Conservation (phyloP, 2,329 filamentous ascomycete species). For the Pyricularia pennisetigena region DNA sequence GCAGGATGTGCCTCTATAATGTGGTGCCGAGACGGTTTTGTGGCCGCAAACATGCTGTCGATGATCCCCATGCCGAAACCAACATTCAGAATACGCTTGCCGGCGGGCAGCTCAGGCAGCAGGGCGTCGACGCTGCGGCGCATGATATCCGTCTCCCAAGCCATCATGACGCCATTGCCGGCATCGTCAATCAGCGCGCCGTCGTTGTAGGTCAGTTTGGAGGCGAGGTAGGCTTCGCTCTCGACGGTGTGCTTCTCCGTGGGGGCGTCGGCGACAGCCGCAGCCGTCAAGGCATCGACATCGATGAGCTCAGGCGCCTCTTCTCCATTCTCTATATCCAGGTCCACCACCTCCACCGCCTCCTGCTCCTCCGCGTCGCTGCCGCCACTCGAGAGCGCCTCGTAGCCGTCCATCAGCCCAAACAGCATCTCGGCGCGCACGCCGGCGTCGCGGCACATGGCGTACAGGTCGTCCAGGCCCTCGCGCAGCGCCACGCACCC, state of each 20-base stretch:
- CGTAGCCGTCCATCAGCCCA: conserved; percentile 72
- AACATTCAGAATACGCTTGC: conserved; percentile 69
- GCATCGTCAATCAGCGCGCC: conserved; percentile 63
- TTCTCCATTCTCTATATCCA: conserved; percentile 21
- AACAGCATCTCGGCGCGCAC: conserved; percentile 84
- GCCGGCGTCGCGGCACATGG: conserved; percentile 78
- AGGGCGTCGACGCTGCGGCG: conserved; percentile 61
- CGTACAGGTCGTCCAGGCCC: conserved; percentile 62
- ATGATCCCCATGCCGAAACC: conserved; percentile 90
- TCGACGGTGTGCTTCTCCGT: conserved; percentile 38
- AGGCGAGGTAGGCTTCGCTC: conserved; percentile 59
- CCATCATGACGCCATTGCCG: conserved; percentile 87
- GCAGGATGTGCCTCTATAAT: conserved; percentile 79
- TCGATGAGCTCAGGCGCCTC: conserved; percentile 12
- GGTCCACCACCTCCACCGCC: conserved; percentile 18
- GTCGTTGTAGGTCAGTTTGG: conserved; percentile 52
- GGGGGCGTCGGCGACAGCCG: conserved; percentile 15
- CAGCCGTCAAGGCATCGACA: conserved; percentile 11
- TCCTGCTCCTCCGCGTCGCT: conserved; percentile 35
- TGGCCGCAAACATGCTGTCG: conserved; percentile 63
- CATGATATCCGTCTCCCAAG: conserved; percentile 87
- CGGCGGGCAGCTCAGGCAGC: conserved; percentile 32
- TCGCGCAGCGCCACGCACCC: conserved; percentile 73
- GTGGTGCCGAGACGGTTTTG: conserved; percentile 61
- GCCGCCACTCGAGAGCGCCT: conserved; percentile 52